A percentile compares a stretch with the other conserved stretches of the same genome.
Conservation (phyloP, 495 filamentous ascomycete genomes). For the Aspergillus bridgeri region DNA sequence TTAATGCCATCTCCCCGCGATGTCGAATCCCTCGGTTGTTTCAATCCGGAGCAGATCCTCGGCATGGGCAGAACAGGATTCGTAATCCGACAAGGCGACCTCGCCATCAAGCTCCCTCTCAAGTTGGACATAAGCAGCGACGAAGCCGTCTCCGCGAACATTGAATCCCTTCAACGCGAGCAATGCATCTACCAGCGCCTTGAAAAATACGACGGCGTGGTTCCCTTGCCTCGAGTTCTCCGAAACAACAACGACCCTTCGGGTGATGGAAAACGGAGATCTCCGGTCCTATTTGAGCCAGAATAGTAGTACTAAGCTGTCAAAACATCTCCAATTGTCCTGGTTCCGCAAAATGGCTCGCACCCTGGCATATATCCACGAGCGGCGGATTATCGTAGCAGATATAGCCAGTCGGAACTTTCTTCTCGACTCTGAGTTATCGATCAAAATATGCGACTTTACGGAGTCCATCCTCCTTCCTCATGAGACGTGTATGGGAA, state of each 20-base stretch:
- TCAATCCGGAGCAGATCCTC: conserved; percentile 5
- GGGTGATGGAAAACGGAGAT: conserved; percentile 21
- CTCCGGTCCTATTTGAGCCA: conserved; percentile 17
- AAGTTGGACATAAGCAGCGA: conserved; percentile 12
- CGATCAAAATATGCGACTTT: conserved; percentile 27
- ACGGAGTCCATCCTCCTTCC: conserved; percentile 18
- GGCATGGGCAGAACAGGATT: too few species aligned
- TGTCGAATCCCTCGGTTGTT: too few species aligned
- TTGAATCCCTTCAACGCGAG: conserved; percentile 18
- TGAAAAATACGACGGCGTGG: conserved; percentile 14
- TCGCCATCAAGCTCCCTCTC: conserved; percentile 18
- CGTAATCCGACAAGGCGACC: conserved; percentile 9
- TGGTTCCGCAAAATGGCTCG: conserved; percentile 26
- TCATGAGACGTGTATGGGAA: conserved; percentile 19
- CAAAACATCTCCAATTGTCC: conserved; percentile 15
- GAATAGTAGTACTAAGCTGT: conserved; percentile 13
- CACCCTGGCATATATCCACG: conserved; percentile 19
- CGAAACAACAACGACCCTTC: conserved; percentile 10
- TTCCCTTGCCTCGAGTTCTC: conserved; percentile 13
- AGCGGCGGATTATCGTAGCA: conserved; percentile 19
- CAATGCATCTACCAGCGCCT: conserved; percentile 21
- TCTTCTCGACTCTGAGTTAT: conserved; percentile 22
- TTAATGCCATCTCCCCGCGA: too few species aligned
- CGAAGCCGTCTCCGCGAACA: conserved; percentile 16
- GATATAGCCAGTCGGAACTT: conserved; percentile 29